Evolutionary conservation across 331 rosid genomes (phyloP), one percentile per base, ranked within the genome.

Genomic region (Arachis monticola): DNA sequence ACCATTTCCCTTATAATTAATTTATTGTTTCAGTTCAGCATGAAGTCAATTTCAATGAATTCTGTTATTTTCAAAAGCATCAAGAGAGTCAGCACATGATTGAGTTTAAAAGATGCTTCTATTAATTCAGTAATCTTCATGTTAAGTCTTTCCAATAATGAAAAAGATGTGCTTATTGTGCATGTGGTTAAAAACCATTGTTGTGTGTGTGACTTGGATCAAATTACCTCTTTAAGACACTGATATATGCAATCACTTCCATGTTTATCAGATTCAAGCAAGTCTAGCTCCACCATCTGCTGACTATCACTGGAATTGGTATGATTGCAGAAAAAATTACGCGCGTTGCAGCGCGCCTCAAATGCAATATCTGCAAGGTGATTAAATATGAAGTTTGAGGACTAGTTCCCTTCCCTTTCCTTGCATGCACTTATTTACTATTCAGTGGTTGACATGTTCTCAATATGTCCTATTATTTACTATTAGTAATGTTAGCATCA

Each of bases 251-350:
- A 41, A 60, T 52, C 13, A 17, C 50, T 71, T 77, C 31, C 13
- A 9, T 55, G 53, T 67, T 48, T 57, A 60, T 60, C 85, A 84
- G 88, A 55, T 84, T 78, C 88, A 84, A 60, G 88, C 81, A 52
- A 84, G 88, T 64, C 69, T 84, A 17, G 88, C 88, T 4, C 85
- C 88, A 22, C 88, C 88, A n/a, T 81, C 88, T 55, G 83, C 83
- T 10, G 88, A 84, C 52, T 76, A 59, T 46, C 85, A 14, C 3
- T 84, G 88, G 88, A 84, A 81, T 60, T 84, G 88, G 88, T 22
- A 7, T 32, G 83, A 75, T 0, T 84, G 85, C 77, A 81, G 88
- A 70, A 84, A 84, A 67, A 81, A 84, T n/a, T 84, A 78, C n/a
- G 83, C 79, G 17, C 83, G 85, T 2, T 84, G 88, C 81, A 77